Conservation (phyloP, 2,329 filamentous ascomycete genomes). For the Microdochium trichocladiopsis region DNA sequence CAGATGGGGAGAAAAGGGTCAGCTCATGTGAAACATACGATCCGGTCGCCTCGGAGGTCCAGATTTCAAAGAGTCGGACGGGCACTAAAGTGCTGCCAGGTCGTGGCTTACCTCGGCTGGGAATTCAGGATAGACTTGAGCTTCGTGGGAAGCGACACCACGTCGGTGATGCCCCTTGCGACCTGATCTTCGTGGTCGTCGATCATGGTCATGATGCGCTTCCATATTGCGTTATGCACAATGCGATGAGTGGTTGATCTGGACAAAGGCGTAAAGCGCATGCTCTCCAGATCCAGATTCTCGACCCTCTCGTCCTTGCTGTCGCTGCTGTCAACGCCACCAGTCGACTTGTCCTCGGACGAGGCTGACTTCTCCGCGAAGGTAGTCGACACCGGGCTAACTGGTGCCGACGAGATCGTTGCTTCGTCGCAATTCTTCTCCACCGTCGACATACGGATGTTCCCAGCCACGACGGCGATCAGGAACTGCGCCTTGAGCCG, state of each 20-base stretch:
- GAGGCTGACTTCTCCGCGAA: not conserved
- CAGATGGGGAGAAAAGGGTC: too few relatives aligned
- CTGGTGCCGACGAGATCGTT: constrained; percentile 4
- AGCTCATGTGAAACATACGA: too few relatives aligned
- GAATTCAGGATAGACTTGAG: constrained; percentile 18
- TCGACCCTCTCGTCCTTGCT: not conserved
- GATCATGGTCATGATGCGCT: constrained; percentile 18
- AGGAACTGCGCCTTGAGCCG: constrained; percentile 17
- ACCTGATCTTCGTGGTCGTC: constrained; percentile 15
- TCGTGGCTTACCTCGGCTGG: constrained; percentile 17
- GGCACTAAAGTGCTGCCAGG: too few relatives aligned
- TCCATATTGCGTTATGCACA: constrained; percentile 19
- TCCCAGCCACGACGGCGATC: constrained; percentile 19
- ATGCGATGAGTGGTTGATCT: constrained; percentile 3
- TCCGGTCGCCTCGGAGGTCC: too few relatives aligned
- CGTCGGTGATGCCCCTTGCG: constrained; percentile 2
- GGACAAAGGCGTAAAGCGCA: not conserved
- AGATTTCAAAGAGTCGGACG: too few relatives aligned
- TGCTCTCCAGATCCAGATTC: not conserved
- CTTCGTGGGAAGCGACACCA: constrained; percentile 16
- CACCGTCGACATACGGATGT: constrained; percentile 18
- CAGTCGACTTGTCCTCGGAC: not conserved
- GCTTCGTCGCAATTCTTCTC: constrained; percentile 1
- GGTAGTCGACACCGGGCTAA: not conserved
- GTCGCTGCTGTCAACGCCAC: not conserved